A percentile compares a stretch with the other conserved stretches of the same genome.
phyloP scores from a whole-genome alignment of 129 eudicot species.

The Silybum marianum region DNA sequence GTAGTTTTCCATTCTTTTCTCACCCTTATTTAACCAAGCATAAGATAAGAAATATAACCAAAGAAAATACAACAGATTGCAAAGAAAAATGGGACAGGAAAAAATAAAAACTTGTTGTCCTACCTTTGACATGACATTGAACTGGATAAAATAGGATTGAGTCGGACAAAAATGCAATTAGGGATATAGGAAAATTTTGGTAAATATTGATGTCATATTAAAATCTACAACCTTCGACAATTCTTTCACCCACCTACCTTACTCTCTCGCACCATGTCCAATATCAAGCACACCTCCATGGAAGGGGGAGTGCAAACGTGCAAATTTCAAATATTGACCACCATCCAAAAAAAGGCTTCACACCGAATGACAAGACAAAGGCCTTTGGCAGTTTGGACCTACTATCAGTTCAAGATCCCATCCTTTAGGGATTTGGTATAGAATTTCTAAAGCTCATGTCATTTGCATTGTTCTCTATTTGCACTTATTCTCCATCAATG shows the following conservation, averaged over 20 bases:
- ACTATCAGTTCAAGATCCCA: neutral
- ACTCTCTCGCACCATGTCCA: neutral
- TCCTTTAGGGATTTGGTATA: neutral
- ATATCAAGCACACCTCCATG: neutral
- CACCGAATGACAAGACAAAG: neutral
- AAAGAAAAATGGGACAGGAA: neutral
- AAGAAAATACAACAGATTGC: too few relatives aligned
- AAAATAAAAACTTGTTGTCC: neutral
- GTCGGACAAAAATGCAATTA: neutral
- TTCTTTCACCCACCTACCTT: too few relatives aligned
- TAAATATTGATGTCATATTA: neutral
- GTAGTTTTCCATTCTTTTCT: neutral
- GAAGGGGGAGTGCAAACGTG: neutral
- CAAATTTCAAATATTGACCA: neutral
- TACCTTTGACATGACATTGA: neutral
- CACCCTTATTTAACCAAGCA: neutral
- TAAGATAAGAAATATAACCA: too few relatives aligned
- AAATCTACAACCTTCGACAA: too few relatives aligned
- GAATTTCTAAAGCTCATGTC: neutral
- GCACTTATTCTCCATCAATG: neutral
- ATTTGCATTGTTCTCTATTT: neutral
- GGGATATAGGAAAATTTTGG: neutral
- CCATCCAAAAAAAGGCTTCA: neutral
- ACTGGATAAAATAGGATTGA: neutral
- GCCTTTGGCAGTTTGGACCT: neutral